Percentiles rank a stretch among this genome's conserved stretches.
These are phyloP conservation scores for Amniculicola lignicola DNA, from an alignment of 495 filamentous ascomycete species.

Conservation along the genomic window DNA sequence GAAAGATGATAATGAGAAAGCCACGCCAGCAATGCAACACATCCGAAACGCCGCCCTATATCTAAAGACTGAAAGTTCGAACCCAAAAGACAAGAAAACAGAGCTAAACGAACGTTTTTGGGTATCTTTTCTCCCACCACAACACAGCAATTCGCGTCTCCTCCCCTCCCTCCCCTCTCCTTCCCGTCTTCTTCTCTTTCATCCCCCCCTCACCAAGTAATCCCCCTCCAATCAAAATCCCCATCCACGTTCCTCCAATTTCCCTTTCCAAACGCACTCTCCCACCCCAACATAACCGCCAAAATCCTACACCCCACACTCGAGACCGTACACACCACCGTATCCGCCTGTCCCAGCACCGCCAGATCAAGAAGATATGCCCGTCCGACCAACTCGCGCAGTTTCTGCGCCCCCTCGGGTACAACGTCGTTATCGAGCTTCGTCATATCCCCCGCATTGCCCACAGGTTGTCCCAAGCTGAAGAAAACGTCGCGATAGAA, in stretches of 20 bases:
- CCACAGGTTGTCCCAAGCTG: slow-evolving; percentile 52
- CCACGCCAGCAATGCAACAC: neutral
- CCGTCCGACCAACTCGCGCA: slow-evolving; percentile 63
- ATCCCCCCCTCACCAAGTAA: too few relatives aligned
- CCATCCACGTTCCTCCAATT: slow-evolving; percentile 75
- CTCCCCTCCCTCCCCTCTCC: too few relatives aligned
- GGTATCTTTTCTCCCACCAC: neutral
- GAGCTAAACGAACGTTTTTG: neutral
- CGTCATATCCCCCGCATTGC: slow-evolving; percentile 34
- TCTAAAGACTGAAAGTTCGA: neutral
- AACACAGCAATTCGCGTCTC: neutral
- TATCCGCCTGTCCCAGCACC: slow-evolving; percentile 61
- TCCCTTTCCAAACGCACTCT: slow-evolving; percentile 53
- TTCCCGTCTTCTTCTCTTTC: too few relatives aligned
- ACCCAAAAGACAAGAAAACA: neutral
- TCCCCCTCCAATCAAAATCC: slow-evolving; percentile 53
- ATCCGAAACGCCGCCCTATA: too few relatives aligned
- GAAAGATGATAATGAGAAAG: too few relatives aligned
- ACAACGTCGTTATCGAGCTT: slow-evolving; percentile 32
- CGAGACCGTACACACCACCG: slow-evolving; percentile 64
- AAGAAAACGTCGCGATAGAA: slow-evolving; percentile 70
- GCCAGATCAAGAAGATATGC: slow-evolving; percentile 71
- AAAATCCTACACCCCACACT: slow-evolving; percentile 63
- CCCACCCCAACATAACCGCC: slow-evolving; percentile 79
- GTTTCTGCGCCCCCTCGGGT: slow-evolving; percentile 51